These are phyloP conservation scores for Entomortierella parvispora DNA, from an alignment of 192 early-diverging fungal species.

Conservation along the genomic window DNA sequence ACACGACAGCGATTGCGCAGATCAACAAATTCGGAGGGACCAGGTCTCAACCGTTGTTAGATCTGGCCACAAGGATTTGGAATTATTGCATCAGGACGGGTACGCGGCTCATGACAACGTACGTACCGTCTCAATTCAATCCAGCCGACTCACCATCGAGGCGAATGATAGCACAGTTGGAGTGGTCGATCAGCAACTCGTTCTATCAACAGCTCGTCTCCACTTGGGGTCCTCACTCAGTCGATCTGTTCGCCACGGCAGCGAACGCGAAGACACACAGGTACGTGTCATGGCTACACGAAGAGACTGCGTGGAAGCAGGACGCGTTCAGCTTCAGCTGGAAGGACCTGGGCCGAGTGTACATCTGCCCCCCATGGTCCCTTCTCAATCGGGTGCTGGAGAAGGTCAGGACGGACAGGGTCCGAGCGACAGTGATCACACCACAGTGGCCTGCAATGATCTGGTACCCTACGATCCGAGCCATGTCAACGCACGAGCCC, in stretches of 20 bases:
- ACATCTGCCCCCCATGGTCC: slow-evolving; percentile 14
- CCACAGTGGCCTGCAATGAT: slow-evolving; percentile 28
- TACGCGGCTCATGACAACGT: slow-evolving; percentile 17
- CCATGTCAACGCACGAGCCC: slow-evolving; percentile 4
- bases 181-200: slow-evolving; percentile 15
- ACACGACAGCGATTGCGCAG: slow-evolving; percentile 22
- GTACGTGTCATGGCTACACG: slow-evolving; percentile 31
- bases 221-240: slow-evolving; percentile 1
- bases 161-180: slow-evolving; percentile 9
- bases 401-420: slow-evolving; percentile 16
- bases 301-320: slow-evolving; percentile 2
- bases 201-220: slow-evolving; percentile 16
- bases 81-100: slow-evolving; percentile 6
- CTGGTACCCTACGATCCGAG: slow-evolving; percentile 27
- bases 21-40: slow-evolving; percentile 46
- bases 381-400: slow-evolving; percentile 3
- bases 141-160: slow-evolving; percentile 35
- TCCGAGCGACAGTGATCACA: slow-evolving; percentile 16
- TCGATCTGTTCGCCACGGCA: slow-evolving; percentile 18
- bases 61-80: slow-evolving; percentile 11
- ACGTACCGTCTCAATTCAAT: slow-evolving; percentile 36
- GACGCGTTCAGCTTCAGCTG: slow-evolving; percentile 26
- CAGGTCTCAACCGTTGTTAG: neutral
- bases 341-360: slow-evolving; percentile 5
- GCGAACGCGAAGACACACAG: slow-evolving; percentile 7